Evolutionary conservation across 2,329 filamentous ascomycete genomes (phyloP).

Genomic region (Hymenoscyphus salicellus): DNA sequence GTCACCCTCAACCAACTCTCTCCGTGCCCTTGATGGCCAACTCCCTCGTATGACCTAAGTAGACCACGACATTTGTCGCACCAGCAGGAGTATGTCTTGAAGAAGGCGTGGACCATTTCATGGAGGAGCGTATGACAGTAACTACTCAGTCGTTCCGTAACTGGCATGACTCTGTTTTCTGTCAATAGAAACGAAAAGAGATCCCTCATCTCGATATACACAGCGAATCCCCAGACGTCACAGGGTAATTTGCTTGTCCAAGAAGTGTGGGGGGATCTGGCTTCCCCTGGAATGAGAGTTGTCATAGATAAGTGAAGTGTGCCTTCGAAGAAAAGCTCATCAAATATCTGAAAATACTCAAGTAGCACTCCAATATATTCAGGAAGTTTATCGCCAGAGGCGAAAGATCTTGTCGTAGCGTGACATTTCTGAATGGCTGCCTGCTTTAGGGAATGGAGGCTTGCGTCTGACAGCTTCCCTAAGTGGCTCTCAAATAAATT

Average conservation of each 20-base stretch:
- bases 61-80: background rate
- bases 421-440: background rate
- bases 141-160: background rate
- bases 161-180: background rate
- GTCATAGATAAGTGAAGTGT: background rate
- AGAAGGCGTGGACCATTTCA: background rate
- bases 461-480: background rate
- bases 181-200: background rate
- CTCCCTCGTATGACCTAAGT: background rate
- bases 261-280: background rate
- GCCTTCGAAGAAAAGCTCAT: background rate
- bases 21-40: background rate
- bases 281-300: background rate
- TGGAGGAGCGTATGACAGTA: background rate
- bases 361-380: background rate
- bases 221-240: background rate
- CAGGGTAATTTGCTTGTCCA: background rate
- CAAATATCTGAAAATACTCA: background rate
- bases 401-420: background rate
- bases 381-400: background rate
- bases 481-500: background rate
- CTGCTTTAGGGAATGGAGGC: background rate
- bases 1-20: background rate
- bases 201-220: background rate
- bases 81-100: background rate